Conservation (phyloP, 2,329 filamentous ascomycete genomes). For the Fusarium scirpi region DNA sequence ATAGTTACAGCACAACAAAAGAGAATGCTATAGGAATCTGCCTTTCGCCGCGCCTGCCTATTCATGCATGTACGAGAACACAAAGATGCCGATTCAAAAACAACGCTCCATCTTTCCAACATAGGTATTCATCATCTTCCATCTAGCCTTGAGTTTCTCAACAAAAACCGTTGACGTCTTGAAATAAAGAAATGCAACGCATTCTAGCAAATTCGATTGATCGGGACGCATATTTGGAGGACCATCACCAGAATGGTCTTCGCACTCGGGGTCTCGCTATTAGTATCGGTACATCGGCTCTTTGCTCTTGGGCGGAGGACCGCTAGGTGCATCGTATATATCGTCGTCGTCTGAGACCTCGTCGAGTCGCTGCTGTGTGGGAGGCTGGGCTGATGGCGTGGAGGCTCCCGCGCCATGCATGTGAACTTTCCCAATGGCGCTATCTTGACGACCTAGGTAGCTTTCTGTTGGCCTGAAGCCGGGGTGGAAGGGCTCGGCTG, state of each 20-base stretch:
- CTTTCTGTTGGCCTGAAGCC: conserved; percentile 49
- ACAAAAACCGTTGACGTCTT: conserved; percentile 1
- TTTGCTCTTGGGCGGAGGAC: conserved; percentile 53
- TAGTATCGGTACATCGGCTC: conserved; percentile 54
- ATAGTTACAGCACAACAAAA: conserved; percentile 32
- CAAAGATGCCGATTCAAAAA: conserved; percentile 28
- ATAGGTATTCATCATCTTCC: conserved; percentile 3
- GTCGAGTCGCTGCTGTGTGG: conserved; percentile 36
- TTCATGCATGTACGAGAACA: conserved; percentile 37
- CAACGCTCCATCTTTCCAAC: conserved; percentile 25
- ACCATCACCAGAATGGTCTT: background rate
- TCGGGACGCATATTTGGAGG: background rate
- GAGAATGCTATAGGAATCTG: conserved; percentile 44
- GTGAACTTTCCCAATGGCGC: conserved; percentile 55
- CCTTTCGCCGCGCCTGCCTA: conserved; percentile 43
- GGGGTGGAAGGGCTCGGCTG: conserved; percentile 56
- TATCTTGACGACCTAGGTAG: conserved; percentile 54
- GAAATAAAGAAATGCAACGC: background rate
- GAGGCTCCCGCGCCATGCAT: conserved; percentile 56
- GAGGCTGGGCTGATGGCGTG: conserved; percentile 28
- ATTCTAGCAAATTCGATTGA: background rate
- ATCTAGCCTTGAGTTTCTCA: background rate
- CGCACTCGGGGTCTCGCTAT: background rate
- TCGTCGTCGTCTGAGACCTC: conserved; percentile 55
- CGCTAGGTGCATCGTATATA: conserved; percentile 52